phyloP scores from a whole-genome alignment of 208 protist species.

The Leishmania amazonensis region DNA sequence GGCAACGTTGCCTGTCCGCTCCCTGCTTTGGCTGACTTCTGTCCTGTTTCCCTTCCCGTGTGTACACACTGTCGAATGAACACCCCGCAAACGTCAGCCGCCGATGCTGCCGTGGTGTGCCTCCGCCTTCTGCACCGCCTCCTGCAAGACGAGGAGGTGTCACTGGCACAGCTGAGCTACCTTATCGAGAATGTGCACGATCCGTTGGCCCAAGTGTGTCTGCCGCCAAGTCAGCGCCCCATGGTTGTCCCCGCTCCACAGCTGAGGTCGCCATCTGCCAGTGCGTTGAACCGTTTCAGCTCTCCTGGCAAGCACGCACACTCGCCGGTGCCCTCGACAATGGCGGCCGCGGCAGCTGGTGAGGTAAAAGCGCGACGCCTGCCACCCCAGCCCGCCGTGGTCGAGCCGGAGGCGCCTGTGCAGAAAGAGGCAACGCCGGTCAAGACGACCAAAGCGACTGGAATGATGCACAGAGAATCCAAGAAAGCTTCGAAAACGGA shows the following conservation, averaged over 20 bases:
- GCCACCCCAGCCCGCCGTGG: constrained; percentile 19
- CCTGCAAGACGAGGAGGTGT: constrained; percentile 58
- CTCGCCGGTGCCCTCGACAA: neutral
- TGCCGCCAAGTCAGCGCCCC: constrained; percentile 29
- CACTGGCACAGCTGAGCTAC: constrained; percentile 63
- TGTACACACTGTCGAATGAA: constrained; percentile 6
- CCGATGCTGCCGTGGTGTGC: constrained; percentile 30
- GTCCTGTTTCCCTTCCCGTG: neutral
- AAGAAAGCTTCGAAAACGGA: neutral
- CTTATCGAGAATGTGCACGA: constrained; percentile 67
- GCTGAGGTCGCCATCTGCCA: neutral
- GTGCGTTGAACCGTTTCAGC: neutral
- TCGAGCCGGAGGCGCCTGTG: no score
- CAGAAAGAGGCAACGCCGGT: neutral
- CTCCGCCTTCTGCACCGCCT: constrained; percentile 62
- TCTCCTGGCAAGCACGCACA: constrained; percentile 5
- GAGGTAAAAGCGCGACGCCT: neutral
- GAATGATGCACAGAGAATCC: neutral
- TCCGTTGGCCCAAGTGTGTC: constrained; percentile 23
- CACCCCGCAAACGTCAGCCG: constrained; percentile 6
- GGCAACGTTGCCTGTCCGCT: neutral
- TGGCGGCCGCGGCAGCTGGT: neutral
- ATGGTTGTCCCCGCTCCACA: neutral
- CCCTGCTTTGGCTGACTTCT: neutral
- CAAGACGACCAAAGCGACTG: neutral